Conservation (phyloP, 1,284 basidiomycete genomes). For the Fomitopsis pinicola region DNA sequence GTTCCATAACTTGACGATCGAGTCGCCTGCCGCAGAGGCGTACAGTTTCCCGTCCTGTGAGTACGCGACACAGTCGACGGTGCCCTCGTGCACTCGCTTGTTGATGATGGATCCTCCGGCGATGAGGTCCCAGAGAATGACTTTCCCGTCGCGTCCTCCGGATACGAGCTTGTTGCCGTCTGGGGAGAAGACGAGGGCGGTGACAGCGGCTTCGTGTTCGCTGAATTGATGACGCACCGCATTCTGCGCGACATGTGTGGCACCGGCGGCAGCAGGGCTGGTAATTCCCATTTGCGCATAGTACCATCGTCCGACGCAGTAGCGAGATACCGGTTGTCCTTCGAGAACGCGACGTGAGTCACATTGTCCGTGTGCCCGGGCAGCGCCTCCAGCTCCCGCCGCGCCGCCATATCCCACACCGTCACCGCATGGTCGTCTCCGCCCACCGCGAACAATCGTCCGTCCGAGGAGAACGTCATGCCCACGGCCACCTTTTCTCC, state of each 20-base stretch:
- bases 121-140: constrained; percentile 9
- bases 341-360: constrained; percentile 2
- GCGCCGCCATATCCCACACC: constrained; percentile 5
- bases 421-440: constrained; percentile 7
- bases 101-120: not conserved
- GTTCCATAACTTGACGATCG: constrained; percentile 14
- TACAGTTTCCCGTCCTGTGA: constrained; percentile 16
- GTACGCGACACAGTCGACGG: constrained; percentile 13
- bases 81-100: constrained; percentile 9
- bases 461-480: constrained; percentile 8
- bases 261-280: not conserved
- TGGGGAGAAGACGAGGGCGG: constrained; percentile 18
- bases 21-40: constrained; percentile 18
- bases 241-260: constrained; percentile 2
- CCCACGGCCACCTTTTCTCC: constrained; percentile 1
- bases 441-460: constrained; percentile 3
- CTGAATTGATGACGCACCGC: not conserved
- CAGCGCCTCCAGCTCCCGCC: not conserved
- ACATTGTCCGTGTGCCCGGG: constrained; percentile 15
- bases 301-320: constrained; percentile 8
- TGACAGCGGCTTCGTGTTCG: constrained; percentile 12
- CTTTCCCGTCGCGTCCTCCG: constrained; percentile 6
- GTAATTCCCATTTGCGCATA: constrained; percentile 9
- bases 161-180: constrained; percentile 16
- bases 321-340: constrained; percentile 2